Evolutionary conservation across 805 yeast genomes (phyloP).

Genomic region (Metschnikowia matae): DNA sequence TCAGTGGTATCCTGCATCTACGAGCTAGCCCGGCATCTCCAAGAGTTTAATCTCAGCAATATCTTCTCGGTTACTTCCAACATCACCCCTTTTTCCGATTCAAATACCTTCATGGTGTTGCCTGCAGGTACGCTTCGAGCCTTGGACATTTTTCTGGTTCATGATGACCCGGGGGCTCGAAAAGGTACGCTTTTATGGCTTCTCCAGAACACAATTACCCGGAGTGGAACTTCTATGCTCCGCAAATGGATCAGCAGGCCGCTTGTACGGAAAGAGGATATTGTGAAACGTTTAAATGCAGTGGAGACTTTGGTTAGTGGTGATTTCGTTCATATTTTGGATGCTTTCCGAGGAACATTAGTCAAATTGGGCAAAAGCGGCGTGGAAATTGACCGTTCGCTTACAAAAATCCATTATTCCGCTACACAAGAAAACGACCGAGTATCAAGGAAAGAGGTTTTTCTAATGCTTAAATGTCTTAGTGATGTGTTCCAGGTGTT

Average conservation of each 20-base stretch:
- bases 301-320: slow-evolving; percentile 27
- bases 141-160: slow-evolving; percentile 70
- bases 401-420: slow-evolving; percentile 58
- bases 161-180: slow-evolving; percentile 46
- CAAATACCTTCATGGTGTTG: slow-evolving; percentile 49
- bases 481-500: slow-evolving; percentile 28
- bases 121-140: slow-evolving; percentile 65
- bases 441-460: slow-evolving; percentile 58
- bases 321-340: slow-evolving; percentile 31
- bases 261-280: slow-evolving; percentile 47
- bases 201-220: slow-evolving; percentile 74
- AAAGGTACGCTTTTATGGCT: slow-evolving; percentile 78
- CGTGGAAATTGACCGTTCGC: slow-evolving; percentile 57
- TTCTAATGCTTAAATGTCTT: slow-evolving; percentile 46
- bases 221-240: slow-evolving; percentile 67
- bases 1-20: slow-evolving; percentile 36
- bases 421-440: slow-evolving; percentile 27
- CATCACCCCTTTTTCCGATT: slow-evolving; percentile 47
- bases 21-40: slow-evolving; percentile 50
- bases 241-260: slow-evolving; percentile 76
- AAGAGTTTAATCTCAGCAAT: slow-evolving; percentile 57
- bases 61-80: slow-evolving; percentile 52
- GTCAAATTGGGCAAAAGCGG: slow-evolving; percentile 24
- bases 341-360: slow-evolving; percentile 25
- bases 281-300: slow-evolving; percentile 62